Evolutionary conservation across 169 alveolate species (phyloP).

Genomic region (Theileria sp.): DNA sequence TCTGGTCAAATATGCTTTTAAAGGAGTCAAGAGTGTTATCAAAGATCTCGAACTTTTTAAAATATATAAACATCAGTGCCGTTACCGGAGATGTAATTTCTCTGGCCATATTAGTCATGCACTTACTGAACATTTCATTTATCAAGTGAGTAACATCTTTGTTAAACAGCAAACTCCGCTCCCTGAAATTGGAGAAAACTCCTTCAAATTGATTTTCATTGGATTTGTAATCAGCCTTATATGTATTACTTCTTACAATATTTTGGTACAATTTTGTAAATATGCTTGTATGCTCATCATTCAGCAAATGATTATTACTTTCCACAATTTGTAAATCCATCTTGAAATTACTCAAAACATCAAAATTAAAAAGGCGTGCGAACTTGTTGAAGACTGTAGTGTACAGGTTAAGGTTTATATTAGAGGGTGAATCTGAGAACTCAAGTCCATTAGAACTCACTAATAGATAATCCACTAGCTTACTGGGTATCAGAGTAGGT

Average conservation of each 20-base stretch:
- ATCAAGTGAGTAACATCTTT: neutral
- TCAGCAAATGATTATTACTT: neutral
- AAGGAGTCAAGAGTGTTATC: neutral
- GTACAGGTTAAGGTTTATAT: slow-evolving; percentile 1
- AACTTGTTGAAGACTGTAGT: slow-evolving; percentile 2
- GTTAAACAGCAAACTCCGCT: neutral
- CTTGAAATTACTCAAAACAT: neutral
- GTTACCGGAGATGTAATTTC: neutral
- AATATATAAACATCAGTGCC: neutral
- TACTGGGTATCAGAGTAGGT: neutral
- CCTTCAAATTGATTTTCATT: neutral
- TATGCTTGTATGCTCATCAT: neutral
- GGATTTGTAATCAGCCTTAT: neutral
- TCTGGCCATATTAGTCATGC: neutral
- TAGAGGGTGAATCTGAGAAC: neutral
- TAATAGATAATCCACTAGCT: neutral
- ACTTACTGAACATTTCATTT: neutral
- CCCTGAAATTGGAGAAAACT: neutral
- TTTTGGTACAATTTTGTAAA: neutral
- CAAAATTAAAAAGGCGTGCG: slow-evolving; percentile 1
- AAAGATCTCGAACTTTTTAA: neutral
- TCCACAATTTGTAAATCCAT: neutral
- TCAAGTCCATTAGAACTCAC: slow-evolving; percentile 1
- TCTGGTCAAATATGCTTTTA: neutral
- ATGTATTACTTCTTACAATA: neutral